Conservation (phyloP, 2,329 filamentous ascomycete species). For the Biscogniauxia marginata region DNA sequence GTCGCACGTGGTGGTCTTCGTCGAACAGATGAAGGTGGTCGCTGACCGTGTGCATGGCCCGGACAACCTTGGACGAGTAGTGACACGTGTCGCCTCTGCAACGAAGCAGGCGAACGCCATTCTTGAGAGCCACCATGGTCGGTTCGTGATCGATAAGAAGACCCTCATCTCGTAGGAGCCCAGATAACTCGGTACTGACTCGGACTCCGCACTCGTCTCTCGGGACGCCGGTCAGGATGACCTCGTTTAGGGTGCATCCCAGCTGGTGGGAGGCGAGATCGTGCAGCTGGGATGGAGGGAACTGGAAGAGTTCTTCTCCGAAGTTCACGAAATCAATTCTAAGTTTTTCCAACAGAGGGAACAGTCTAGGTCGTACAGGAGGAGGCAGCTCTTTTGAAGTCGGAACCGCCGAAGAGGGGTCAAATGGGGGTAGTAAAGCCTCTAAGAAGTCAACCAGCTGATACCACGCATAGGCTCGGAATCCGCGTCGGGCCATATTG, state of each 20-base stretch:
- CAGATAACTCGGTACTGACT: slow-evolving; percentile 47
- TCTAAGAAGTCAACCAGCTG: slow-evolving; percentile 53
- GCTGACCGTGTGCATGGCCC: slow-evolving; percentile 35
- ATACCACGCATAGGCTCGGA: slow-evolving; percentile 54
- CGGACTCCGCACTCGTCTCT: slow-evolving; percentile 48
- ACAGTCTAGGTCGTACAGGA: slow-evolving; percentile 39
- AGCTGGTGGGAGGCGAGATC: slow-evolving; percentile 54
- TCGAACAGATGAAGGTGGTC: slow-evolving; percentile 29
- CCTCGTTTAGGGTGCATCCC: slow-evolving; percentile 51
- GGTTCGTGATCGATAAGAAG: slow-evolving; percentile 48
- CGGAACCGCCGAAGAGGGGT: slow-evolving; percentile 36
- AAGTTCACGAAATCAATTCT: slow-evolving; percentile 58
- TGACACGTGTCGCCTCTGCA: slow-evolving; percentile 31
- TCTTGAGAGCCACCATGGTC: slow-evolving; percentile 41
- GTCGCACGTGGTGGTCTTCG: slow-evolving; percentile 22
- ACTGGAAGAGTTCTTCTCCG: slow-evolving; percentile 43
- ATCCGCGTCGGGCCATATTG: slow-evolving; percentile 48
- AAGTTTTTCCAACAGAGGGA: slow-evolving; percentile 47
- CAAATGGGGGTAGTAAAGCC: slow-evolving; percentile 50
- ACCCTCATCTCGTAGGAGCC: slow-evolving; percentile 53
- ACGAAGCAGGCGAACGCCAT: slow-evolving; percentile 39
- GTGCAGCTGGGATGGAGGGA: slow-evolving; percentile 48
- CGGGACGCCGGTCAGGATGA: slow-evolving; percentile 52
- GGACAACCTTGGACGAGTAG: slow-evolving; percentile 45
- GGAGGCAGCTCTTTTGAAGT: slow-evolving; percentile 10